Conservation (phyloP, 495 filamentous ascomycete species). For the Echria macrotheca region DNA sequence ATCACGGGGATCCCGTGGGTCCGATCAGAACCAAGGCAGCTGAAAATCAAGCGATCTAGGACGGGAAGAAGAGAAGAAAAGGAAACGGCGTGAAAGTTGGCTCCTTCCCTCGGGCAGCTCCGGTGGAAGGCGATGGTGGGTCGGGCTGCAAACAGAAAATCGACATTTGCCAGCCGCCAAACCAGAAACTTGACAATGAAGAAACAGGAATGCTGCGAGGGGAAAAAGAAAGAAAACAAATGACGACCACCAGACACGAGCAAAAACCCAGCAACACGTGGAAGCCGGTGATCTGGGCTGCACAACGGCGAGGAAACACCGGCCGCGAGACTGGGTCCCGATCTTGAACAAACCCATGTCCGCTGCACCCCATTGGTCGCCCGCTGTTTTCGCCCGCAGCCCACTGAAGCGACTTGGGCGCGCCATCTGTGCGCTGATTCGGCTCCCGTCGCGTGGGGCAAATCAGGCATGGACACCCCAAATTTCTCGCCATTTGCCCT, state of each 20-base stretch:
- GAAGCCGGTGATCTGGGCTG: neutral
- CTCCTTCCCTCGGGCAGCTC: no score
- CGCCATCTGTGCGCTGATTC: slow-evolving; percentile 13
- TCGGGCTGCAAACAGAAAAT: no score
- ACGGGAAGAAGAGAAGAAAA: no score
- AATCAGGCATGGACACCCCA: slow-evolving; percentile 4
- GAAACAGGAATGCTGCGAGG: neutral
- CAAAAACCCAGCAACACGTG: neutral
- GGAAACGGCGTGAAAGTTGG: no score
- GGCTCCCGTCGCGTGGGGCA: slow-evolving; percentile 12
- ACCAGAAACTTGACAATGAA: no score
- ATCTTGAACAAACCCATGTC: neutral
- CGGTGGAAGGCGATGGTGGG: no score
- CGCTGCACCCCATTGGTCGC: slow-evolving; percentile 2
- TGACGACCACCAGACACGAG: neutral
- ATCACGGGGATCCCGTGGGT: no score
- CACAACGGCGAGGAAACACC: neutral
- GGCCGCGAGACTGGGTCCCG: slow-evolving; percentile 1
- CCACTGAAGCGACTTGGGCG: slow-evolving; percentile 8
- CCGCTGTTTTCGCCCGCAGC: neutral
- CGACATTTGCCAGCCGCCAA: no score
- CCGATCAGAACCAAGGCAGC: no score
- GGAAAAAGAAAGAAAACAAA: neutral
- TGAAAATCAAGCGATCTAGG: no score
- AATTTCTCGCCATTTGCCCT: neutral